Evolutionary conservation across 2,329 filamentous ascomycete species (phyloP).

Genomic region (Ascochyta lentis): DNA sequence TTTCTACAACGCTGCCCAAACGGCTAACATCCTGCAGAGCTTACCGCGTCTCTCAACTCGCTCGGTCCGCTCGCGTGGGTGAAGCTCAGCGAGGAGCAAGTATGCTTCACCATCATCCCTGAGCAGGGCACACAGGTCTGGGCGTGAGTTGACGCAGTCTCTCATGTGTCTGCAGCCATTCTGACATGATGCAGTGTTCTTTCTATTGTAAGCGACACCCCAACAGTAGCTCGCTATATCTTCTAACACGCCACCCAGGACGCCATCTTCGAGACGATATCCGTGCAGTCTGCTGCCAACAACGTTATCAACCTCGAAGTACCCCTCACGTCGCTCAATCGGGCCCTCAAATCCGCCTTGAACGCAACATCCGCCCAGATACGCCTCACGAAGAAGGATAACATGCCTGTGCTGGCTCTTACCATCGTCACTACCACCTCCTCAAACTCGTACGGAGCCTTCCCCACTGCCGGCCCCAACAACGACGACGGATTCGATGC

Average conservation of each 20-base stretch:
- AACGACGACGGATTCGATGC: slow-evolving; percentile 38
- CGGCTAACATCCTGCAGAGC: slow-evolving; percentile 53
- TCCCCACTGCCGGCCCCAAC: slow-evolving; percentile 32
- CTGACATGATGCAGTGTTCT: slow-evolving; percentile 48
- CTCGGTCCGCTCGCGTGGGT: slow-evolving; percentile 88
- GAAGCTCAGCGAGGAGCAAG: slow-evolving; percentile 82
- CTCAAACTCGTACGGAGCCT: slow-evolving; percentile 54
- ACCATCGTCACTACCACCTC: slow-evolving; percentile 80
- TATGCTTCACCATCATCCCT: slow-evolving; percentile 94
- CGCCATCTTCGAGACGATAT: slow-evolving; percentile 87
- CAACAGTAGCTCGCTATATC: not conserved
- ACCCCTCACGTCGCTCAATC: slow-evolving; percentile 83
- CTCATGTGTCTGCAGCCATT: slow-evolving; percentile 15
- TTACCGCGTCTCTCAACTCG: slow-evolving; percentile 67
- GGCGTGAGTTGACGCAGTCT: slow-evolving; percentile 67
- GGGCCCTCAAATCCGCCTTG: slow-evolving; percentile 87
- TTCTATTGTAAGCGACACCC: slow-evolving; percentile 50
- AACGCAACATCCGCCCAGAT: slow-evolving; percentile 83
- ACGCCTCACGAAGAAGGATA: slow-evolving; percentile 91
- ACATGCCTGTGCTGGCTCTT: slow-evolving; percentile 83
- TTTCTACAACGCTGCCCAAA: rapidly evolving
- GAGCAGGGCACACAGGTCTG: slow-evolving; percentile 96
- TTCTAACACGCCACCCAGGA: slow-evolving; percentile 61
- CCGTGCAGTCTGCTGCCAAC: slow-evolving; percentile 82
- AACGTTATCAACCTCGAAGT: slow-evolving; percentile 98